phyloP scores from a whole-genome alignment of 2,329 filamentous ascomycete genomes.

The Diaporthe velutina region DNA sequence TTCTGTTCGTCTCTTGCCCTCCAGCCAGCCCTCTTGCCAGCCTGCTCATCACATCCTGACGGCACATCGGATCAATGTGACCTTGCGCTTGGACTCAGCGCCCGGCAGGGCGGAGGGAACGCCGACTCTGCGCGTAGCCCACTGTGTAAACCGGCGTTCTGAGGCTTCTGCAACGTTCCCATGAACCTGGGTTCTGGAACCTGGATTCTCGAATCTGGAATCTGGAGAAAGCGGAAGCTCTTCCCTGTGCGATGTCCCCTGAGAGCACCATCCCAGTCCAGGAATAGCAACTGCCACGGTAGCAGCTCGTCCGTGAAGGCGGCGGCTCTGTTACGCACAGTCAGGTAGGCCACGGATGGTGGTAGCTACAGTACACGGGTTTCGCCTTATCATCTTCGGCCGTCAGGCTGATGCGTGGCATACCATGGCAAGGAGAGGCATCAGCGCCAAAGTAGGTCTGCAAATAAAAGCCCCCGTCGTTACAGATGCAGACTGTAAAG shows the following conservation, averaged over 20 bases:
- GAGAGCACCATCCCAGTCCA: slow-evolving; percentile 2
- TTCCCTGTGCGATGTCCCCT: background rate
- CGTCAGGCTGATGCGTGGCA: background rate
- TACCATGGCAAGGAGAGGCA: background rate
- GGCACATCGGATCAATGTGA: slow-evolving; percentile 11
- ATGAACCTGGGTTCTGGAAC: slow-evolving; percentile 21
- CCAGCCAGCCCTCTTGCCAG: background rate
- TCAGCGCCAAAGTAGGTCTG: background rate
- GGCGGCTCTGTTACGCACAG: background rate
- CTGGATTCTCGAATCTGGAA: slow-evolving; percentile 1
- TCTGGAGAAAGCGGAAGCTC: background rate
- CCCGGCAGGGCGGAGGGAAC: slow-evolving; percentile 6
- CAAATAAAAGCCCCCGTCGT: background rate
- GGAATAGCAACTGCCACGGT: slow-evolving; percentile 12
- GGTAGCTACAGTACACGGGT: background rate
- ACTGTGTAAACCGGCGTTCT: background rate
- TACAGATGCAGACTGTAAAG: background rate
- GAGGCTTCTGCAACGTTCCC: slow-evolving; percentile 15
- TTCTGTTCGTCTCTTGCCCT: background rate
- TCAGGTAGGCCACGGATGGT: background rate
- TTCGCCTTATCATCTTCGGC: background rate
- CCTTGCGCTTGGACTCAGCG: slow-evolving; percentile 7
- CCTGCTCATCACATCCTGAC: background rate
- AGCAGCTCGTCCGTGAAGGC: background rate
- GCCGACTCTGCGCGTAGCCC: background rate